Conservation (phyloP, 805 yeast genomes). For the Lipomyces kockii region DNA sequence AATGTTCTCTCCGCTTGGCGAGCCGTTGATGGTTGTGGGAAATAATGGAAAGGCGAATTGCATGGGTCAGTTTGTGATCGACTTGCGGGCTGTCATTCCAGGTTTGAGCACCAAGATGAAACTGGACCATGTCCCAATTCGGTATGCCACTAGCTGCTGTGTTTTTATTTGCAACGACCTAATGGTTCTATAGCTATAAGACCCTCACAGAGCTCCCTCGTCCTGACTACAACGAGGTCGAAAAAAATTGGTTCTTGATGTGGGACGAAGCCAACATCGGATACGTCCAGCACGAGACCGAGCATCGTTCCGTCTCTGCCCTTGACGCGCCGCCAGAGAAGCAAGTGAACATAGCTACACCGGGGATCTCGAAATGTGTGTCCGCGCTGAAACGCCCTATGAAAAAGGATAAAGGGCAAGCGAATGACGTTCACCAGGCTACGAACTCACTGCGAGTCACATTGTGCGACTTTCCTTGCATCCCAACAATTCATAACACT, state of each 20-base stretch:
- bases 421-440: slow-evolving; percentile 26
- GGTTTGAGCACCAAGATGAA: slow-evolving; percentile 14
- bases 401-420: not conserved
- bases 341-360: not conserved
- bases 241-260: slow-evolving; percentile 33
- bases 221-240: slow-evolving; percentile 11
- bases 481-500: slow-evolving; percentile 33
- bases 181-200: not conserved
- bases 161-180: no score
- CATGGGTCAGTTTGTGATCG: slow-evolving; percentile 26
- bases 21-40: slow-evolving; percentile 34
- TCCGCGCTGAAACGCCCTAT: not conserved
- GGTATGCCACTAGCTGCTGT: not conserved
- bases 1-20: slow-evolving; percentile 29
- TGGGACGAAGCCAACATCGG: slow-evolving; percentile 19
- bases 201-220: slow-evolving; percentile 26
- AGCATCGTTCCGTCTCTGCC: slow-evolving; percentile 15
- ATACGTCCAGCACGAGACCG: slow-evolving; percentile 20
- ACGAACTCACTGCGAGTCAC: slow-evolving; percentile 29
- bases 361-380: slow-evolving; percentile 8
- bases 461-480: slow-evolving; percentile 31
- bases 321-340: slow-evolving; percentile 2
- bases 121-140: slow-evolving; percentile 21
- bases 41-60: slow-evolving; percentile 28
- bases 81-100: slow-evolving; percentile 29